A percentile compares a stretch with the other conserved stretches of the same genome.
phyloP scores from a whole-genome alignment of 306 rosid species.

The Delonix regia region DNA sequence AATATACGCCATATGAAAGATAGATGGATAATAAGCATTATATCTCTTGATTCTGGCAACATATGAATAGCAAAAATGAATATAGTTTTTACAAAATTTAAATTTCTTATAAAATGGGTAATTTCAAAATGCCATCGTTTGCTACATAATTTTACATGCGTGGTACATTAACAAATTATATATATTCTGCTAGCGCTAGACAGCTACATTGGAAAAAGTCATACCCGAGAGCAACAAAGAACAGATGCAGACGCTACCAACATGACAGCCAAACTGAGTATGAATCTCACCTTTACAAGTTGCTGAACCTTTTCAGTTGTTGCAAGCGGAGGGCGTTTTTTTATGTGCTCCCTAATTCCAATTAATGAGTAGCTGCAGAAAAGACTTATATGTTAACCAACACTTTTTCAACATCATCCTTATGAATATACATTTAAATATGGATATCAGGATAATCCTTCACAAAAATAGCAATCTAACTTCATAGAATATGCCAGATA shows the following conservation, averaged over 20 bases:
- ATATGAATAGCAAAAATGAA: background rate
- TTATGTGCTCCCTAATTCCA: slow-evolving; percentile 88
- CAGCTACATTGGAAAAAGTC: background rate
- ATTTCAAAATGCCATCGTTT: background rate
- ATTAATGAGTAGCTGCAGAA: slow-evolving; percentile 70
- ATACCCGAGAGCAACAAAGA: background rate
- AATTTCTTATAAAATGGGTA: background rate
- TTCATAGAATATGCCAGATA: slow-evolving; percentile 20
- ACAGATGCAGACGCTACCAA: background rate
- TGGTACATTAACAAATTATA: background rate
- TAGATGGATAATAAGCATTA: background rate
- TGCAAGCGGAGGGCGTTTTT: slow-evolving; percentile 94
- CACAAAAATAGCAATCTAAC: background rate
- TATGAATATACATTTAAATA: background rate
- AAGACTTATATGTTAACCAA: slow-evolving; percentile 24
- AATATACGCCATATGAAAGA: background rate
- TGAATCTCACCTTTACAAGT: slow-evolving; percentile 70
- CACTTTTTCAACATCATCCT: slow-evolving; percentile 27
- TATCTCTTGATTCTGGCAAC: background rate
- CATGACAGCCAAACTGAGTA: slow-evolving; percentile 8
- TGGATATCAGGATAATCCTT: slow-evolving; percentile 6
- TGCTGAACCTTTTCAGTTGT: slow-evolving; percentile 97
- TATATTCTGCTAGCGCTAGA: background rate
- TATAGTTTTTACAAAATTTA: background rate
- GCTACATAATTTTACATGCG: background rate